Base-by-base conservation (phyloP, 2,329 filamentous ascomycete genomes). In the Lasiodiplodia sp. region DNA sequence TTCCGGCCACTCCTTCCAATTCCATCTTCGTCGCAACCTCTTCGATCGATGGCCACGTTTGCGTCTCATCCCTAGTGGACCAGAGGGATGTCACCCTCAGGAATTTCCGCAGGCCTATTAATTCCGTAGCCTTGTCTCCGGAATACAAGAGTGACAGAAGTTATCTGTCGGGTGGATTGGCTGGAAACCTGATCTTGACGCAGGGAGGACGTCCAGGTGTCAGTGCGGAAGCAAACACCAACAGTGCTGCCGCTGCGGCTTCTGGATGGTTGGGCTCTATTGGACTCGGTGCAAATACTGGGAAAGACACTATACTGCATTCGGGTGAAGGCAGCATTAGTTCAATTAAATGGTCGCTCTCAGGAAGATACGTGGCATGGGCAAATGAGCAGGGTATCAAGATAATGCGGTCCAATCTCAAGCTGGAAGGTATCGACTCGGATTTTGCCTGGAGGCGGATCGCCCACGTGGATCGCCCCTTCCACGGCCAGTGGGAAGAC, bases 311-410 rank as follows among this genome's bases (percentile, higher is more conserved):
- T 0, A 84, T 97, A 3, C 80, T 98, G 57, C 96, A 99, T 77
- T 93, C 92, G 8, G 96, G 96, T 2, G 96, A 99, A 81, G 96
- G 96, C 3, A 88, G 89, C 2, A 96, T 99, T 71, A 95, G 89
- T 77, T 92, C 90, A 3, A 96, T 99, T 76, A 95, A 96, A 78
- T 99, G 95, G 94, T 98, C 95, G 0, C 78, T 95, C 51, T 95
- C 93, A 0, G 95, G 96, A 0, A 96, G 92, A 80, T 98, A 94
- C 75, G 92, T 97, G 0, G 92, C 90, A 0, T 99, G 96, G 96
- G 86, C 97, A 51, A 99, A 98, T 75, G 96, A 99, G 79, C 91
- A 96, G 75, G 96, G 96, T 4, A 96, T 98, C 77, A 97, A 97
- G 78, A 96, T 99, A 70, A 98, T 98, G 94, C 89, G 96, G 47